phyloP scores from a whole-genome alignment of 2,329 filamentous ascomycete genomes.

The Scopulariopsis brevicaulis region DNA sequence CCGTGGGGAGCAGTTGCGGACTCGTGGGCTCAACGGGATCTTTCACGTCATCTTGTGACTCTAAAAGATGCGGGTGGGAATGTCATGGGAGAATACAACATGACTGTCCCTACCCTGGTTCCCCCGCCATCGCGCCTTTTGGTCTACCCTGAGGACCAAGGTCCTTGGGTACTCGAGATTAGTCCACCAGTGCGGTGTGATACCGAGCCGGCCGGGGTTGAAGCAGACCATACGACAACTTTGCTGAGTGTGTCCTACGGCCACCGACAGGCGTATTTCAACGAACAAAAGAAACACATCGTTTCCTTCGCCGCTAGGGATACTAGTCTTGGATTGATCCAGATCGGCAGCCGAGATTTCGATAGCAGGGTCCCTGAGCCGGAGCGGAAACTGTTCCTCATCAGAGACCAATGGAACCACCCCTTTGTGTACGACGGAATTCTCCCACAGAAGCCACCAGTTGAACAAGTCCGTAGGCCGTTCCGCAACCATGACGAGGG shows the following conservation, averaged over 20 bases:
- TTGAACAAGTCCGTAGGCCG: constrained; percentile 23
- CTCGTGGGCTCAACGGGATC: constrained; percentile 23
- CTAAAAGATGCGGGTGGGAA: constrained; percentile 19
- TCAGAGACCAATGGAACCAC: constrained; percentile 21
- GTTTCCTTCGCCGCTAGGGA: constrained; percentile 25
- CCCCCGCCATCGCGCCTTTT: constrained; percentile 22
- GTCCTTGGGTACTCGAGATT: constrained; percentile 25
- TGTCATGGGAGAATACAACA: constrained; percentile 23
- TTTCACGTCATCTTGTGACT: not conserved
- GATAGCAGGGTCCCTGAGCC: constrained; percentile 13
- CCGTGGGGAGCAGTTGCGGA: constrained; percentile 34
- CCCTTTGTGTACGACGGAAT: constrained; percentile 30
- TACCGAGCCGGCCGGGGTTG: not conserved
- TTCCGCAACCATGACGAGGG: constrained; percentile 23
- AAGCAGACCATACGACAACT: constrained; percentile 29
- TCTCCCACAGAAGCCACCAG: constrained; percentile 30
- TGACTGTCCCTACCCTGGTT: constrained; percentile 31
- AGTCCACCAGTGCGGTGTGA: constrained; percentile 3
- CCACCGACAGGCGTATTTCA: constrained; percentile 27
- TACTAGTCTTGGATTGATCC: constrained; percentile 13
- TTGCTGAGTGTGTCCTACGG: constrained; percentile 18
- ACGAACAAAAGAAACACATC: constrained; percentile 24
- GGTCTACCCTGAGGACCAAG: constrained; percentile 25
- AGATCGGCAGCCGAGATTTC: constrained; percentile 15
- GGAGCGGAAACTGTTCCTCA: constrained; percentile 16